phyloP scores from a whole-genome alignment of 108 stramenopile species.

The Skeletonema tropicum region DNA sequence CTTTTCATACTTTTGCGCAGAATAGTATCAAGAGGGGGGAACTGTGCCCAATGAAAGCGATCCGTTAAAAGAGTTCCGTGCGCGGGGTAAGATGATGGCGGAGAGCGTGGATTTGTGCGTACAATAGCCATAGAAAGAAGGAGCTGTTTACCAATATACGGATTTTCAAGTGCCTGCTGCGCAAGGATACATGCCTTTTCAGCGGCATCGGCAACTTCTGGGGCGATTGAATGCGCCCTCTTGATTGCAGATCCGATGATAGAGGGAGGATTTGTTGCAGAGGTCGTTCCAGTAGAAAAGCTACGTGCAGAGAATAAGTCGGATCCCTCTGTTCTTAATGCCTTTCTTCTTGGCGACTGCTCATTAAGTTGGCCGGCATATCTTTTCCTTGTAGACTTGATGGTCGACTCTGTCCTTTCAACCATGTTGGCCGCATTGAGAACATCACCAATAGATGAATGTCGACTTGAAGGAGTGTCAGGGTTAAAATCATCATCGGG shows the following conservation, averaged over 20 bases:
- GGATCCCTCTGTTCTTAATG: background rate
- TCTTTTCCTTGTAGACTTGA: background rate
- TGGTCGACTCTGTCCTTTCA: background rate
- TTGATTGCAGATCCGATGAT: background rate
- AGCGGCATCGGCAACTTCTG: background rate
- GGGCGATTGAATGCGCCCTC: background rate
- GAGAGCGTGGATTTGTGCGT: constrained; percentile 63
- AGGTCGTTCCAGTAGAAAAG: background rate
- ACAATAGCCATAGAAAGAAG: constrained; percentile 78
- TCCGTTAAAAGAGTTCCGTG: constrained; percentile 54
- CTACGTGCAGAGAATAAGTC: background rate
- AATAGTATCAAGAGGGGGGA: constrained; percentile 65
- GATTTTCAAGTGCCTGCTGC: constrained; percentile 22
- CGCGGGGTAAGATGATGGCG: constrained; percentile 48
- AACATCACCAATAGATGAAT: constrained; percentile 4
- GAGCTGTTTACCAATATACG: constrained; percentile 63
- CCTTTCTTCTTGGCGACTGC: background rate
- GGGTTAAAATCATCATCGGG: constrained; percentile 4
- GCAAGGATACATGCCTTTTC: constrained; percentile 26
- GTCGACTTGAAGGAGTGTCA: background rate
- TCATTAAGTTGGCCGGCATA: background rate
- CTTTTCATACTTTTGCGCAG: constrained; percentile 34
- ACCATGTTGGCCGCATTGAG: constrained; percentile 2
- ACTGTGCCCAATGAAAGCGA: constrained; percentile 79
- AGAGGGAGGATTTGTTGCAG: background rate